Conservation (phyloP, 2,329 filamentous ascomycete species). For the Hymenoscyphus albidus region DNA sequence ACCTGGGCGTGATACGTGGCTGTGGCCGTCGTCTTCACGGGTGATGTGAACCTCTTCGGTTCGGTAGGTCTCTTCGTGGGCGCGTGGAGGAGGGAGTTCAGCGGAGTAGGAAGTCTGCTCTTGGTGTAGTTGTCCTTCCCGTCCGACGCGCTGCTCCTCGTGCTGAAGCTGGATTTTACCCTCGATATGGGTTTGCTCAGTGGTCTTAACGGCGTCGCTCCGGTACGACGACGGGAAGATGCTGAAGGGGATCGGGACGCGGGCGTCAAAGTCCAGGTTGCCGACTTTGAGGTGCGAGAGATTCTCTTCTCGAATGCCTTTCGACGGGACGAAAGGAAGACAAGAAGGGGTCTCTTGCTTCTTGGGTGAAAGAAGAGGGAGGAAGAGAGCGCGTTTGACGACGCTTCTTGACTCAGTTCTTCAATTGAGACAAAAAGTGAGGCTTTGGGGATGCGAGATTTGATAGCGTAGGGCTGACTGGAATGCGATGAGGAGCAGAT, state of each 20-base stretch:
- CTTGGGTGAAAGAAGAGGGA: constrained; percentile 48
- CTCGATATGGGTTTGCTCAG: constrained; percentile 72
- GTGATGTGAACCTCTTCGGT: constrained; percentile 83
- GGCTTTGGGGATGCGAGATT: constrained; percentile 5
- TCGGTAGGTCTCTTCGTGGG: constrained; percentile 41
- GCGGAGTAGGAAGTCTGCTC: constrained; percentile 72
- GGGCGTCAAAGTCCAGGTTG: constrained; percentile 99
- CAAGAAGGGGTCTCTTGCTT: constrained; percentile 65
- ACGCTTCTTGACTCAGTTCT: constrained; percentile 29
- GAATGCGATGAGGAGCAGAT: constrained; percentile 8
- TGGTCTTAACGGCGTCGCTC: constrained; percentile 59
- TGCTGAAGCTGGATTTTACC: constrained; percentile 71
- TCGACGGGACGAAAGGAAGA: constrained; percentile 62
- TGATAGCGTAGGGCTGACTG: constrained; percentile 10
- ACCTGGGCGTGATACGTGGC: constrained; percentile 70
- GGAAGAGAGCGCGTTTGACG: constrained; percentile 35
- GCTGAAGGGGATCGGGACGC: constrained; percentile 98
- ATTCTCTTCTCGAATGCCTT: constrained; percentile 67
- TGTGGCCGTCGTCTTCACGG: constrained; percentile 72
- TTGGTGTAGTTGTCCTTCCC: constrained; percentile 68
- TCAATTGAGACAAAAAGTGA: constrained; percentile 15
- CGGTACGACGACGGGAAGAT: constrained; percentile 99
- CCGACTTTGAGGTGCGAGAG: constrained; percentile 67
- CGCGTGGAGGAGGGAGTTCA: constrained; percentile 52
- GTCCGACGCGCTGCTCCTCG: constrained; percentile 79